Conservation (phyloP, 345 rosid genomes). For the Mallotus nudiflorus region DNA sequence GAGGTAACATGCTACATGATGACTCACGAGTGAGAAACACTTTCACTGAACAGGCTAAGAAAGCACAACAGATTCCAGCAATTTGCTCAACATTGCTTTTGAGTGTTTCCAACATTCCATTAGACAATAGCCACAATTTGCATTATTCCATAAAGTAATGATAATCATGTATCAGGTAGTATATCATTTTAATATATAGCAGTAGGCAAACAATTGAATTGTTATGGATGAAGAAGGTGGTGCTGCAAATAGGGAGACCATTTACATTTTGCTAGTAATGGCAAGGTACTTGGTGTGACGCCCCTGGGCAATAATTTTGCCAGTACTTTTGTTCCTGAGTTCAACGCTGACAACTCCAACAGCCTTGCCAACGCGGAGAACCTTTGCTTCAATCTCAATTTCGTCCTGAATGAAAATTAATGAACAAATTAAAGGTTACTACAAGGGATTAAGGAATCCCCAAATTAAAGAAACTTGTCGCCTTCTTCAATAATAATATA, state of each 20-base stretch:
- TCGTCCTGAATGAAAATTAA: constrained; percentile 49
- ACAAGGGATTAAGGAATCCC: neutral
- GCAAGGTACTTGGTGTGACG: constrained; percentile 89
- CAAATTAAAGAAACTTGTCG: neutral
- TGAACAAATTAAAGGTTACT: neutral
- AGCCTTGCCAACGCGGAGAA: constrained; percentile 76
- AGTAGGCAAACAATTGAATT: neutral
- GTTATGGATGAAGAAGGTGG: neutral
- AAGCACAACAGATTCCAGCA: neutral
- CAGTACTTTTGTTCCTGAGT: constrained; percentile 71
- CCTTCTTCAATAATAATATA: too few species aligned
- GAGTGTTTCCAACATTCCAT: too few species aligned
- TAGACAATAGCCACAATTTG: neutral
- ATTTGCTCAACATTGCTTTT: neutral
- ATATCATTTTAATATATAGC: too few species aligned
- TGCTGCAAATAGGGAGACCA: neutral
- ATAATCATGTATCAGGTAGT: neutral
- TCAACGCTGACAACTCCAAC: constrained; percentile 76
- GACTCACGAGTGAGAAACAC: too few species aligned
- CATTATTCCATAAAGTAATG: neutral
- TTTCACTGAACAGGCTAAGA: neutral
- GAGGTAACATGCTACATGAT: too few species aligned
- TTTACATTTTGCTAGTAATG: constrained; percentile 52
- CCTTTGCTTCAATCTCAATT: constrained; percentile 63
- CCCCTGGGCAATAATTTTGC: constrained; percentile 83